These are phyloP conservation scores for Corchorus olitorius DNA, from an alignment of 345 rosid genomes.

Conservation along the genomic window DNA sequence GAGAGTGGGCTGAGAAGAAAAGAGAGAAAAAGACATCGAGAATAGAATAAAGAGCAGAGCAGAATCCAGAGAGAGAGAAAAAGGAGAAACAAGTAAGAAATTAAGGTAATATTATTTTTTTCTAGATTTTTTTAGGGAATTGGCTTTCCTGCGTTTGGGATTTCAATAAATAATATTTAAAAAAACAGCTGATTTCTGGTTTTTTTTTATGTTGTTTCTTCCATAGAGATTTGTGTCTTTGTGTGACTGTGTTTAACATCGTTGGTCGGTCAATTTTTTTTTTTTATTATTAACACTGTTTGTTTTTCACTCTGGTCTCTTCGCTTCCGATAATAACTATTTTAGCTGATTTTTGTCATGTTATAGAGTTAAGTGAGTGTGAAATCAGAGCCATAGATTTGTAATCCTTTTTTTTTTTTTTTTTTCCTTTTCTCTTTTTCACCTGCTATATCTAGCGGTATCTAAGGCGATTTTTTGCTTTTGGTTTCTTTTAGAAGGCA, in stretches of 20 bases:
- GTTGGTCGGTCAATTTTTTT: not conserved
- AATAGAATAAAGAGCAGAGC: not conserved
- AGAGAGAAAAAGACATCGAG: constrained; percentile 26
- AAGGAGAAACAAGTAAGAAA: constrained; percentile 1
- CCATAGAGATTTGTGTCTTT: constrained; percentile 36
- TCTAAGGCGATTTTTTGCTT: constrained; percentile 18
- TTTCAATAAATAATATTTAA: not conserved
- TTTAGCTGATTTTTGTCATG: constrained; percentile 39
- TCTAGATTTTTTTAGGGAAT: not conserved
- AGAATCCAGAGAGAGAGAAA: not conserved
- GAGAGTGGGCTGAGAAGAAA: not conserved
- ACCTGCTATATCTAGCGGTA: constrained; percentile 29
- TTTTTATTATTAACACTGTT: constrained; percentile 12
- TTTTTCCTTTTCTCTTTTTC: not conserved
- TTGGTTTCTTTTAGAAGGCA: constrained; percentile 29
- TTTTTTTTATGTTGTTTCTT: constrained; percentile 9
- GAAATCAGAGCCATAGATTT: constrained; percentile 70
- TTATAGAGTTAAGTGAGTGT: constrained; percentile 8
- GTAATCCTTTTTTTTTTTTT: constrained; percentile 37
- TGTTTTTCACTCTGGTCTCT: constrained; percentile 16
- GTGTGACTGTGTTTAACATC: not conserved
- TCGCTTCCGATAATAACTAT: constrained; percentile 1
- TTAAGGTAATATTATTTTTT: constrained; percentile 8
- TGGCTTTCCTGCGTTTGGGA: not conserved
- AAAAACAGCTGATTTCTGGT: not conserved